Conservation (phyloP, 345 rosid species). For the Trapa incisa region DNA sequence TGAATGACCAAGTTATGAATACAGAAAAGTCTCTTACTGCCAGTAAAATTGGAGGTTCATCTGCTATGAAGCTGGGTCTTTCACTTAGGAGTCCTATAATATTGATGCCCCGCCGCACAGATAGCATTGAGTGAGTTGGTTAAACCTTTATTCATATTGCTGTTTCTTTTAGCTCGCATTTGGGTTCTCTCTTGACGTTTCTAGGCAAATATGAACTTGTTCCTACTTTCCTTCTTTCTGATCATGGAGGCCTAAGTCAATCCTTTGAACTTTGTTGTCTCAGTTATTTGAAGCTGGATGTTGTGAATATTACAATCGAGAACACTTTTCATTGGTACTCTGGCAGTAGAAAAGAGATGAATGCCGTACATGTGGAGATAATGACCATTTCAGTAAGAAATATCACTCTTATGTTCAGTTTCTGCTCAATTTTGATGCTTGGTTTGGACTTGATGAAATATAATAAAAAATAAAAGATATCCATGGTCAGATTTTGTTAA, state of each 20-base stretch:
- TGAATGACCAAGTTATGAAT: constrained; percentile 75
- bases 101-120: constrained; percentile 86
- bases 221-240: not conserved
- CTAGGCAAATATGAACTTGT: not conserved
- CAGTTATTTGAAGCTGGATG: constrained; percentile 95
- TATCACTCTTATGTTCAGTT: not conserved
- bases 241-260: not conserved
- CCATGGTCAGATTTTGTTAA: not conserved
- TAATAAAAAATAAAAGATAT: not conserved
- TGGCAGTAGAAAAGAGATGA: constrained; percentile 63
- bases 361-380: constrained; percentile 77
- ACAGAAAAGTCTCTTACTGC: constrained; percentile 83
- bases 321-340: constrained; percentile 77
- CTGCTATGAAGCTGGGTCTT: constrained; percentile 82
- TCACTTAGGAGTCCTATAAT: constrained; percentile 87
- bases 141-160: not conserved
- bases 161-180: not conserved
- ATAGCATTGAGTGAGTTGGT: constrained; percentile 74
- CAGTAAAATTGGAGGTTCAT: constrained; percentile 88
- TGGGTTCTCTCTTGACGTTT: not conserved
- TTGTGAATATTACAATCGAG: constrained; percentile 75
- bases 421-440: no score
- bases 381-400: constrained; percentile 68
- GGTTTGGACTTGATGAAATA: not conserved
- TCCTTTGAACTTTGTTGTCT: constrained; percentile 9